Conservation (phyloP, 2,329 filamentous ascomycete genomes). For the Tricladium varicosporioides region DNA sequence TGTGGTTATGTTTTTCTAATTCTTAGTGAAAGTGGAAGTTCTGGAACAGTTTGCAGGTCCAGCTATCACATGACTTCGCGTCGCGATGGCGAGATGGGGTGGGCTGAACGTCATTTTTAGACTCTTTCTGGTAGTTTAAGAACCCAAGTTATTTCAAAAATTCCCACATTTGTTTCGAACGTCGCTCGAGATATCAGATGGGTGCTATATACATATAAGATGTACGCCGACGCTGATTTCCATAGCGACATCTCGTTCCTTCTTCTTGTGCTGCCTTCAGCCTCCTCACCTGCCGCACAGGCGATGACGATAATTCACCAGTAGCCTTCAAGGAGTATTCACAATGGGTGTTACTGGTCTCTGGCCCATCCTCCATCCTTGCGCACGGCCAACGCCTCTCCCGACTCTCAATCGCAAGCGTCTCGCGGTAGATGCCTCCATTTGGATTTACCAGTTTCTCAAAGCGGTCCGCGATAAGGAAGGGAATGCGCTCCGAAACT, state of each 20-base stretch:
- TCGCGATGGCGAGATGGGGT: constrained; percentile 3
- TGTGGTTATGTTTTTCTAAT: background rate
- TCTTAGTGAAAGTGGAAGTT: too few species aligned
- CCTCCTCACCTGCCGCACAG: background rate
- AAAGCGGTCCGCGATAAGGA: constrained; percentile 99
- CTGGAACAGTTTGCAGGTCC: too few species aligned
- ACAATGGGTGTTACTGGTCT: constrained; percentile 96
- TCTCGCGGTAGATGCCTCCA: constrained; percentile 94
- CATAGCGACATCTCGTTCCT: background rate
- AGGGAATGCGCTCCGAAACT: constrained; percentile 93
- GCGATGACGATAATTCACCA: background rate
- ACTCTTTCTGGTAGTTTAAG: too few species aligned
- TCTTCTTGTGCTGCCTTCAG: constrained; percentile 9
- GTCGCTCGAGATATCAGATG: background rate
- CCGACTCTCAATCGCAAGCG: constrained; percentile 95
- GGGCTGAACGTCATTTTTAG: constrained; percentile 13
- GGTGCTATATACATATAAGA: constrained; percentile 4
- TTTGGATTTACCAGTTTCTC: constrained; percentile 99
- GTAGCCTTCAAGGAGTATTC: constrained; percentile 2
- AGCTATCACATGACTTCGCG: background rate
- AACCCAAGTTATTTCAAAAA: too few species aligned
- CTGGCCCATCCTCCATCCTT: constrained; percentile 94
- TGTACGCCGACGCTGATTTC: constrained; percentile 9
- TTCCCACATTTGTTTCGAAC: too few species aligned
- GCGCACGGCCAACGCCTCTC: constrained; percentile 91